Evolutionary conservation across 2,329 filamentous ascomycete species (phyloP).

Genomic region (Pseudocercospora macadamiae): DNA sequence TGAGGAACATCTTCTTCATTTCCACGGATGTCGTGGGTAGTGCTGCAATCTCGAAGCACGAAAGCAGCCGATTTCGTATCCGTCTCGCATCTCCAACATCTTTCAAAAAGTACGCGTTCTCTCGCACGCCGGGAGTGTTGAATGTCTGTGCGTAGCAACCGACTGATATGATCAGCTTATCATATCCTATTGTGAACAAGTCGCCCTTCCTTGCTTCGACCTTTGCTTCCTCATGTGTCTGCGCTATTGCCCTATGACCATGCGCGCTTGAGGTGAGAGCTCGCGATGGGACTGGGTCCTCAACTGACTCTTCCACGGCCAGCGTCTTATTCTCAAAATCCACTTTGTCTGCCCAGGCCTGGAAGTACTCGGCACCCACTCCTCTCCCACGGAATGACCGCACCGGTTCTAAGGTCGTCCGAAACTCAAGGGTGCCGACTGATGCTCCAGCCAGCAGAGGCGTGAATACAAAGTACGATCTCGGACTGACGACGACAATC

Average conservation of each 20-base stretch:
- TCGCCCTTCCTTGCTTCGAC: slow-evolving; percentile 55
- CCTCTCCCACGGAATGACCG: slow-evolving; percentile 65
- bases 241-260: slow-evolving; percentile 14
- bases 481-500: slow-evolving; percentile 77
- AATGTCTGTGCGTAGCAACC: slow-evolving; percentile 88
- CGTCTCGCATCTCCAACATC: slow-evolving; percentile 78
- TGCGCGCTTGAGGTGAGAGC: slow-evolving; percentile 46
- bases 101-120: slow-evolving; percentile 83
- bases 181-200: slow-evolving; percentile 73
- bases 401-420: slow-evolving; percentile 79
- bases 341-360: slow-evolving; percentile 83
- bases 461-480: slow-evolving; percentile 88
- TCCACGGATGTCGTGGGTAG: slow-evolving; percentile 63
- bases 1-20: slow-evolving; percentile 64
- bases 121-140: slow-evolving; percentile 76
- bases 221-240: slow-evolving; percentile 54
- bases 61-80: slow-evolving; percentile 66
- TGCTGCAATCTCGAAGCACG: slow-evolving; percentile 71
- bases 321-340: slow-evolving; percentile 75
- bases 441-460: slow-evolving; percentile 82
- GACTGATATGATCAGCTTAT: slow-evolving; percentile 81
- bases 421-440: slow-evolving; percentile 86
- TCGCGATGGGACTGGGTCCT: slow-evolving; percentile 58
- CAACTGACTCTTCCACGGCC: slow-evolving; percentile 69
- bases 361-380: slow-evolving; percentile 70